Percentiles rank a stretch among this genome's conserved stretches.
Evolutionary conservation across 2,329 filamentous ascomycete species (phyloP).

Genomic region (Trichoderma semiorbis): DNA sequence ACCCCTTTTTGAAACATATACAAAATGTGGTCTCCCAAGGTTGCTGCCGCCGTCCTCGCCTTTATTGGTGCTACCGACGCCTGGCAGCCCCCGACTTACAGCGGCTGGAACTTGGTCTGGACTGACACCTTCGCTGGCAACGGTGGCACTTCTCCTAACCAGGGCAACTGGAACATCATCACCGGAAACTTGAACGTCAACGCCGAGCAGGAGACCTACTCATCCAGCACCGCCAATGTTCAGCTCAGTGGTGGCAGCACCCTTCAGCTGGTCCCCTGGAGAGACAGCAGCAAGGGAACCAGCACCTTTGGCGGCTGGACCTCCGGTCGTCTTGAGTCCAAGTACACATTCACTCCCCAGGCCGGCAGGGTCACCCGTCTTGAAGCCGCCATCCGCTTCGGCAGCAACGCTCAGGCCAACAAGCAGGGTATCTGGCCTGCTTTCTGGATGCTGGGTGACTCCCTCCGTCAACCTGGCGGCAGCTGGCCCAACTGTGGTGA

Average conservation of each 20-base stretch:
- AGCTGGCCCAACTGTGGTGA: constrained; percentile 54
- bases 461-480: constrained; percentile 42
- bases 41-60: constrained; percentile 27
- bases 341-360: constrained; percentile 43
- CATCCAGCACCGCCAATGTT: constrained; percentile 43
- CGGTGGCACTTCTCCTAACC: constrained; percentile 33
- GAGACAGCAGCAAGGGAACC: constrained; percentile 26
- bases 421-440: constrained; percentile 58
- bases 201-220: constrained; percentile 51
- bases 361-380: constrained; percentile 45
- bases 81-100: constrained; percentile 37
- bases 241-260: constrained; percentile 49
- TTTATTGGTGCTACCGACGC: constrained; percentile 35
- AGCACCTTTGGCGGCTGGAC: constrained; percentile 44
- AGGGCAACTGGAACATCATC: constrained; percentile 41
- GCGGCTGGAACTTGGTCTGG: constrained; percentile 40
- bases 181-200: constrained; percentile 44
- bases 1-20: not conserved
- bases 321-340: constrained; percentile 52
- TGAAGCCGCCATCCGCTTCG: constrained; percentile 47
- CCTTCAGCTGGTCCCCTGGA: constrained; percentile 49
- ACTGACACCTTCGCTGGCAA: constrained; percentile 42
- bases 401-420: constrained; percentile 35
- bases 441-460: constrained; percentile 55
- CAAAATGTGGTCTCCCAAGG: constrained; percentile 14